Conservation (phyloP, 1,284 basidiomycete species). For the Melampsora allii-populina region DNA sequence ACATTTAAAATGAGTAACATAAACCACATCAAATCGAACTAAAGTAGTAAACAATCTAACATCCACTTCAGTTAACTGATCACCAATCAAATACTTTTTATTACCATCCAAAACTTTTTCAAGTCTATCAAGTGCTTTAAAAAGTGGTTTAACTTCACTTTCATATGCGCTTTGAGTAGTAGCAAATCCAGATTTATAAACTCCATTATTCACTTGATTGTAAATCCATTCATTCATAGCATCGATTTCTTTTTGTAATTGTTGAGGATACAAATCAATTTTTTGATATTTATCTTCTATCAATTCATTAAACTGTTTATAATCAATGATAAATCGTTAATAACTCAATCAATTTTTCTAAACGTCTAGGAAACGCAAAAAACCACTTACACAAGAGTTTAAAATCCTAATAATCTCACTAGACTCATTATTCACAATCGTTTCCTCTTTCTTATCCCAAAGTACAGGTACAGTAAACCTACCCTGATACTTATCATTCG, state of each 20-base stretch:
- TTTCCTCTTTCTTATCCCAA: constrained; percentile 86
- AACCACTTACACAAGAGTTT: constrained; percentile 68
- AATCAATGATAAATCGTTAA: neutral
- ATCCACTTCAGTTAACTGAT: constrained; percentile 83
- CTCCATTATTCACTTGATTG: constrained; percentile 55
- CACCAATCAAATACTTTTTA: constrained; percentile 77
- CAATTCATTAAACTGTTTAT: constrained; percentile 12
- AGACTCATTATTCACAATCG: constrained; percentile 84
- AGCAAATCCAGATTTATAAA: constrained; percentile 85
- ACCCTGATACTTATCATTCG: constrained; percentile 58
- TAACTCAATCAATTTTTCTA: too few species aligned
- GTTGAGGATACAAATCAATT: constrained; percentile 64
- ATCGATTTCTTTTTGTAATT: constrained; percentile 73
- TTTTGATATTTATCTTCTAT: constrained; percentile 50
- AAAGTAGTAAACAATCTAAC: constrained; percentile 63
- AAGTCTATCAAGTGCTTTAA: constrained; percentile 72
- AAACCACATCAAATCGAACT: constrained; percentile 75
- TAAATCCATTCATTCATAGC: constrained; percentile 84
- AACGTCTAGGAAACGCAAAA: neutral
- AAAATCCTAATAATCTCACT: constrained; percentile 74
- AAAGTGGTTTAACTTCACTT: constrained; percentile 62
- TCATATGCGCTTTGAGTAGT: constrained; percentile 77
- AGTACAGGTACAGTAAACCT: constrained; percentile 64
- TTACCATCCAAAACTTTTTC: constrained; percentile 70
- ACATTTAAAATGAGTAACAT: constrained; percentile 91